phyloP scores from a whole-genome alignment of 2,329 filamentous ascomycete species.

The Tolypocladium cylindrosporum region DNA sequence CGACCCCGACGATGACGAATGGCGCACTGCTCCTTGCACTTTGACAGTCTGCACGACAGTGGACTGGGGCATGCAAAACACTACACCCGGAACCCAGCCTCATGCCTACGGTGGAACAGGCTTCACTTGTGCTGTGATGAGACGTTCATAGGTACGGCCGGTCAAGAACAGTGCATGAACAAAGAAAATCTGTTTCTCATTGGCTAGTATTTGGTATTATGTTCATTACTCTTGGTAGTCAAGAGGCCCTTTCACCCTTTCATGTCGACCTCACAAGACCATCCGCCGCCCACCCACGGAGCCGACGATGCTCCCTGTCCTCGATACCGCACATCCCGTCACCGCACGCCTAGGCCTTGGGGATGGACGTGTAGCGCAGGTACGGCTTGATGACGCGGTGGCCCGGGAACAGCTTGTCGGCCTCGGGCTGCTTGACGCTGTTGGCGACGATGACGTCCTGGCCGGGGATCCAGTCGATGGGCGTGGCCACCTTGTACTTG shows the following conservation, averaged over 20 bases:
- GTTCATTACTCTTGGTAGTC: neutral
- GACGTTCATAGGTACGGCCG: no score
- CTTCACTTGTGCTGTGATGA: no score
- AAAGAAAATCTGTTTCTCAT: neutral
- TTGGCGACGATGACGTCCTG: conserved; percentile 92
- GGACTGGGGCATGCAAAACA: no score
- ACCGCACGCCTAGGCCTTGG: conserved; percentile 35
- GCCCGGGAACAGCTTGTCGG: conserved; percentile 78
- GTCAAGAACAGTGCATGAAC: no score
- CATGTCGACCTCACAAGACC: neutral
- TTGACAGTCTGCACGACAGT: no score
- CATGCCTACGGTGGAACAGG: no score
- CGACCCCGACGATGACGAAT: no score
- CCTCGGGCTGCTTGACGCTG: conserved; percentile 71
- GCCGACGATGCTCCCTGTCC: neutral
- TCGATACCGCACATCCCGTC: neutral
- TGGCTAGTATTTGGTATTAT: neutral
- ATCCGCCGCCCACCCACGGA: neutral
- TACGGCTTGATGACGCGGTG: conserved; percentile 61
- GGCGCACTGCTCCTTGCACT: no score
- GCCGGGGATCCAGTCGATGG: conserved; percentile 82
- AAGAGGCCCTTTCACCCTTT: neutral
- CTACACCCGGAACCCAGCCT: no score
- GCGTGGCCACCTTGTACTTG: conserved; percentile 79
- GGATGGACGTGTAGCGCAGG: conserved; percentile 60